Base-by-base conservation (phyloP, 169 alveolate genomes). In the Cryptosporidium canis region DNA sequence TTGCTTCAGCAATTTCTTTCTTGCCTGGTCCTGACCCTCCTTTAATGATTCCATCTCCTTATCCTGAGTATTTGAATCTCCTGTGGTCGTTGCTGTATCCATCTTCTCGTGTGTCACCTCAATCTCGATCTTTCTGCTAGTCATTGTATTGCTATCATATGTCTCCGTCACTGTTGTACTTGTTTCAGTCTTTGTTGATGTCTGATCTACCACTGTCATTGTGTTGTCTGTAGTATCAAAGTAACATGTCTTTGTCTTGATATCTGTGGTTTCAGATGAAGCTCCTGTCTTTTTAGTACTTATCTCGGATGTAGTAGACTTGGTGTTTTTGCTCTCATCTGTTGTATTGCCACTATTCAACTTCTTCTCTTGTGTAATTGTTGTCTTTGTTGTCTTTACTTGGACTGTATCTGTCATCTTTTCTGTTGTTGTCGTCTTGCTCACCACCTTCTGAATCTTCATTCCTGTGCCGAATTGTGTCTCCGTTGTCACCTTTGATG, bases 131-230 rank as follows among this genome's bases (percentile, higher is more conserved):
- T 29, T 16, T 35, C 53, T 70, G 4, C 51, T 21, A 8, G 37
- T 37, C 5, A 70, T 29, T 16, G 44, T 1, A 8, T 21, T 35
- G 21, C 37, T 35, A 14, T 24, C 3, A 31, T 27, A 55, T 3
- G 84, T 70, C 53, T 70, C 84, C 24, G 35, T 47, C 41, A 70
- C 33, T 51, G 84, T 70, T 55, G 68, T 70, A 35, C 55, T 70
- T 18, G 84, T 70, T 18, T 70, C 67, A 55, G 67, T 70, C 53
- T 51, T 70, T 14, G 84, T 24, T 48, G 84, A 67, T 3, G 18
- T 2, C 18, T 37, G 47, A 35, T 12, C 3, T 29, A 51, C 21
- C 47, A 47, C 21, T 8, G 68, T 51, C 0, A 70, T 27, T 55
- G 84, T 70, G 18, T 70, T 70, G 18, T 70, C 48, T 35, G 27